A percentile compares a stretch with the other conserved stretches of the same genome.
Evolutionary conservation across 306 rosid genomes (phyloP).

Genomic region (Herpetospermum pedunculosum): DNA sequence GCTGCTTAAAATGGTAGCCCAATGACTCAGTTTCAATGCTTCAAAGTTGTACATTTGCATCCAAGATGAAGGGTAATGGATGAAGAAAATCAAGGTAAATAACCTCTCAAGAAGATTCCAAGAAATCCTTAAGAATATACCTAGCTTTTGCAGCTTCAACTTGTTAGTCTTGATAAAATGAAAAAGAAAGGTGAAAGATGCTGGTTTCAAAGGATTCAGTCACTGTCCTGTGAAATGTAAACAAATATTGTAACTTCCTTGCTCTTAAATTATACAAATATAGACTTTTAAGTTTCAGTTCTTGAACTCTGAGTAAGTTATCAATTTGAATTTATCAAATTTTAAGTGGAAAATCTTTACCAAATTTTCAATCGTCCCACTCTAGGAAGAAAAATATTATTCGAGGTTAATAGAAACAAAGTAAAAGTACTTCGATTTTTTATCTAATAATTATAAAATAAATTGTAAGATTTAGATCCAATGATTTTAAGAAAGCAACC

Average conservation of each 20-base stretch:
- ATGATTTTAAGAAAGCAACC: too few species aligned
- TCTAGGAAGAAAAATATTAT: too few species aligned
- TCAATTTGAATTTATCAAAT: background rate
- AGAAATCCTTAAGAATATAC: background rate
- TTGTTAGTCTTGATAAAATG: background rate
- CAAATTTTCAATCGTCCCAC: too few species aligned
- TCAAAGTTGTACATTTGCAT: background rate
- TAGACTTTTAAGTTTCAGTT: background rate
- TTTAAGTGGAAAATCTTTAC: background rate
- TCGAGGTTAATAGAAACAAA: too few species aligned
- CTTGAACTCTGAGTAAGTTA: background rate
- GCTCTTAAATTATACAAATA: background rate
- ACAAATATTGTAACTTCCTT: background rate
- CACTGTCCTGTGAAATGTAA: background rate
- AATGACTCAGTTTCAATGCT: background rate
- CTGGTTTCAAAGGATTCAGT: background rate
- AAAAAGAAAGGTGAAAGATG: background rate
- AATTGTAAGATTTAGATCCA: too few species aligned
- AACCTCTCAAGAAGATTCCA: background rate
- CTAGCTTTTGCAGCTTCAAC: background rate
- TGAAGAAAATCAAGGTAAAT: background rate
- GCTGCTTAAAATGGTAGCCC: constrained; percentile 2
- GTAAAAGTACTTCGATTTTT: too few species aligned
- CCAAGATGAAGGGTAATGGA: background rate
- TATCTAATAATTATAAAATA: too few species aligned